These are phyloP conservation scores for Catunica adiposa DNA, from an alignment of 2,329 filamentous ascomycete genomes.

Conservation along the genomic window DNA sequence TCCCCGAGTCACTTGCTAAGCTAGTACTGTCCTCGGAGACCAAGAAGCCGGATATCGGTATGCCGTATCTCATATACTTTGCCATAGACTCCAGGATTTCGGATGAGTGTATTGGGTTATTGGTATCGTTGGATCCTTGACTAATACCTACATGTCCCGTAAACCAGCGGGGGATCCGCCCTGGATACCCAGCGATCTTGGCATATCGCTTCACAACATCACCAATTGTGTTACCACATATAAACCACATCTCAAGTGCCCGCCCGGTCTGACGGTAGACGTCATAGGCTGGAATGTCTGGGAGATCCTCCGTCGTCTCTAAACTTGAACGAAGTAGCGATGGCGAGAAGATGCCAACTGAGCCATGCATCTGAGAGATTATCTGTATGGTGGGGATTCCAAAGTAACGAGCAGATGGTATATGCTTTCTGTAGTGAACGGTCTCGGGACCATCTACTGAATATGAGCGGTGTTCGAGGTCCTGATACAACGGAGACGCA, in stretches of 20 bases:
- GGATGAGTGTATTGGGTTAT: neutral
- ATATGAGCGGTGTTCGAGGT: neutral
- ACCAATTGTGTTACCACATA: neutral
- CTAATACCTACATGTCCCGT: neutral
- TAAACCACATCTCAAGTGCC: neutral
- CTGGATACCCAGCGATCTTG: neutral
- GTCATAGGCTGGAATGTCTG: too few species aligned
- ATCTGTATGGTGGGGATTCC: neutral
- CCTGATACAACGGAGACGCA: neutral
- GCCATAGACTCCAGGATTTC: neutral
- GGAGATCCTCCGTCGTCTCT: too few species aligned
- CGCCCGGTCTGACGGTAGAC: too few species aligned
- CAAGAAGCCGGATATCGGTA: too few species aligned
- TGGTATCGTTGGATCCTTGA: neutral
- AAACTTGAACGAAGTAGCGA: too few species aligned
- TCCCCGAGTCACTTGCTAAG: too few species aligned
- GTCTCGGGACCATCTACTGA: neutral
- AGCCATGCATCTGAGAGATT: neutral
- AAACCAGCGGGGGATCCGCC: neutral
- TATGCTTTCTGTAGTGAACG: neutral
- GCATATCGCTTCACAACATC: neutral
- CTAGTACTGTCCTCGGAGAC: too few species aligned
- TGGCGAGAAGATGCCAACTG: too few species aligned
- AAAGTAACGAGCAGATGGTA: neutral
- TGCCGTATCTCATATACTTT: neutral